Percentiles rank a stretch among this genome's conserved stretches.
These are phyloP conservation scores for Lactarius akahatsu DNA, from an alignment of 768 basidiomycete genomes.

Conservation along the genomic window DNA sequence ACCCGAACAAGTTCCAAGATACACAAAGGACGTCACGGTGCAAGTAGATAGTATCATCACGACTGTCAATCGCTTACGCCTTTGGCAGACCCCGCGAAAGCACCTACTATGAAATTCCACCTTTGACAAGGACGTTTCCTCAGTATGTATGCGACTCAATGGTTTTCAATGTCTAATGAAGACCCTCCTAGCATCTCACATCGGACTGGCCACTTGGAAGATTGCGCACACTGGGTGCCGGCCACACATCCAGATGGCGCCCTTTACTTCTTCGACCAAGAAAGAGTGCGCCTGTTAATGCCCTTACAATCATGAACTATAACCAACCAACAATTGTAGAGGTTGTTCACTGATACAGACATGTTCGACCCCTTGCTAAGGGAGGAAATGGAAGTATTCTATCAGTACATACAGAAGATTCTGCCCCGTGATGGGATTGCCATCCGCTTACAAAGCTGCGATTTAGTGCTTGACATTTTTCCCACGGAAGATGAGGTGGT, in stretches of 20 bases:
- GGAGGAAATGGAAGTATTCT: slow-evolving; percentile 38
- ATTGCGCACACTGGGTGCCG: slow-evolving; percentile 41
- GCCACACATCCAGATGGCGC: slow-evolving; percentile 60
- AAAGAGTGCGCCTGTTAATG: slow-evolving; percentile 40
- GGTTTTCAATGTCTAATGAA: background rate
- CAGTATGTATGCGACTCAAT: slow-evolving; percentile 5
- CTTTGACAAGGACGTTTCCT: slow-evolving; percentile 11
- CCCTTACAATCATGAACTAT: background rate
- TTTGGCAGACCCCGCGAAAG: slow-evolving; percentile 13
- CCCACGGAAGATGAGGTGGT: slow-evolving; percentile 35
- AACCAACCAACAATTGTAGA: slow-evolving; percentile 35
- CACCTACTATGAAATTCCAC: background rate
- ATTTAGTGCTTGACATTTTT: slow-evolving; percentile 24
- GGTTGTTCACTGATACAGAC: slow-evolving; percentile 54
- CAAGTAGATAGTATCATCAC: background rate
- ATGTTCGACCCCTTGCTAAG: slow-evolving; percentile 41
- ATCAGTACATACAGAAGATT: background rate
- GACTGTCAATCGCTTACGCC: background rate
- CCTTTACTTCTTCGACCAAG: slow-evolving; percentile 52
- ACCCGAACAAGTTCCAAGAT: slow-evolving; percentile 22
- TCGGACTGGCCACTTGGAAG: background rate
- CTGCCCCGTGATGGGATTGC: slow-evolving; percentile 17
- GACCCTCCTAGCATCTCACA: background rate
- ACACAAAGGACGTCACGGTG: slow-evolving; percentile 12
- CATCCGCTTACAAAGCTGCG: slow-evolving; percentile 30